A percentile compares a stretch with the other conserved stretches of the same genome.
Evolutionary conservation across 2,329 filamentous ascomycete genomes (phyloP).

Genomic region (Metarhizium brunneum): DNA sequence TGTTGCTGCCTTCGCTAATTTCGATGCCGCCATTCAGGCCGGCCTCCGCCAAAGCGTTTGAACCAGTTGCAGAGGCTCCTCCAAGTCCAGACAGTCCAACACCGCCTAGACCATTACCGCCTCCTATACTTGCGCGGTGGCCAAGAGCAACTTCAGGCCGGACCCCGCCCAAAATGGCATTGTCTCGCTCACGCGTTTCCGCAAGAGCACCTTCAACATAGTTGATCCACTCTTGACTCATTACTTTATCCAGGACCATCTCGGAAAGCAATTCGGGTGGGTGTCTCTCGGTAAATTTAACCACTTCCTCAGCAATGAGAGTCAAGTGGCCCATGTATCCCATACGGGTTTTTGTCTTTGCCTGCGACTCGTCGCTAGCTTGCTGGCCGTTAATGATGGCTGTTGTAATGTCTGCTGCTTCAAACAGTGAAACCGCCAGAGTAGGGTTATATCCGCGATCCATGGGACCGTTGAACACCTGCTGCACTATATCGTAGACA

Average conservation of each 20-base stretch:
- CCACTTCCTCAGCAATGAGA: constrained; percentile 93
- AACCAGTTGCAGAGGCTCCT: constrained; percentile 32
- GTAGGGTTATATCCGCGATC: constrained; percentile 88
- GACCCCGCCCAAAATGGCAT: constrained; percentile 94
- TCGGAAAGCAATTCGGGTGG: constrained; percentile 80
- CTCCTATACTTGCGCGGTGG: constrained; percentile 56
- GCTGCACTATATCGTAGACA: constrained; percentile 96
- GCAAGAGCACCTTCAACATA: constrained; percentile 91
- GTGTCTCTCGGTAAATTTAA: constrained; percentile 95
- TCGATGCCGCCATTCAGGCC: constrained; percentile 72
- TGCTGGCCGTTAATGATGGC: constrained; percentile 87
- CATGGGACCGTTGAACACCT: constrained; percentile 98
- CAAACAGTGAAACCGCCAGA: constrained; percentile 86
- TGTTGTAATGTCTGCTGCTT: constrained; percentile 79
- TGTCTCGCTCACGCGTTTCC: constrained; percentile 90
- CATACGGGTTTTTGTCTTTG: constrained; percentile 76
- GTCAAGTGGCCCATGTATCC: constrained; percentile 99
- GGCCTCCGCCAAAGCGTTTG: constrained; percentile 68
- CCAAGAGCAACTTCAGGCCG: constrained; percentile 83
- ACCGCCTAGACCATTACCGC: constrained; percentile 35
- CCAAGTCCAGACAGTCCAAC: constrained; percentile 39
- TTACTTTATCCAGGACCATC: constrained; percentile 76
- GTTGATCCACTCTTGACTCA: constrained; percentile 83
- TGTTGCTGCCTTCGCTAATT: constrained; percentile 51
- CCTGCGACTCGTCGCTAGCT: constrained; percentile 77